phyloP scores from a whole-genome alignment of 192 early-diverging fungal genomes.

The Gryganskiella cystojenkinii region DNA sequence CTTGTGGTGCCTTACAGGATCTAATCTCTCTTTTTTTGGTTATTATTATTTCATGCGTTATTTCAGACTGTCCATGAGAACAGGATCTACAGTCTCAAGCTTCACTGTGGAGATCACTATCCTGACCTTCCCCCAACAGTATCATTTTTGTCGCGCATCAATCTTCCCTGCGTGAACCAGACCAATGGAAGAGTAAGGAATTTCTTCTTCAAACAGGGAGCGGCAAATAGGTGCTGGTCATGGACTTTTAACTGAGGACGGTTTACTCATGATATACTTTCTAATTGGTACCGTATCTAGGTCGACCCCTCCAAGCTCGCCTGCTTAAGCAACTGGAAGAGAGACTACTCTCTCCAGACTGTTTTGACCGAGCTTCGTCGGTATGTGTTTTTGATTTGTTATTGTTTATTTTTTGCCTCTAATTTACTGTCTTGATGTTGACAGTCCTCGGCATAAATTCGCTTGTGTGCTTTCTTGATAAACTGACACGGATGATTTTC shows the following conservation, averaged over 20 bases:
- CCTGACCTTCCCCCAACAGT: slow-evolving; percentile 85
- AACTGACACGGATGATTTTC: neutral
- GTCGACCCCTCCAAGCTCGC: slow-evolving; percentile 73
- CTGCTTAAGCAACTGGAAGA: slow-evolving; percentile 89
- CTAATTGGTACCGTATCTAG: slow-evolving; percentile 34
- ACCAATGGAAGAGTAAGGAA: slow-evolving; percentile 81
- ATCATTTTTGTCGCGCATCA: slow-evolving; percentile 84
- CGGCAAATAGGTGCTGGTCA: too few relatives aligned
- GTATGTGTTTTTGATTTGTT: slow-evolving; percentile 53
- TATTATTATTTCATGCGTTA: neutral
- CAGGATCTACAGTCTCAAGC: slow-evolving; percentile 90
- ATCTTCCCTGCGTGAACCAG: slow-evolving; percentile 88
- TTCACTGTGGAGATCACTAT: slow-evolving; percentile 88
- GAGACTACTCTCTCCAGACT: slow-evolving; percentile 79
- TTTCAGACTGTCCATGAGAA: slow-evolving; percentile 93
- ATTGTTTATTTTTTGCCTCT: neutral
- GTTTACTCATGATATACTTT: too few relatives aligned
- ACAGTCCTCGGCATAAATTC: too few relatives aligned
- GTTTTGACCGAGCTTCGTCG: slow-evolving; percentile 85
- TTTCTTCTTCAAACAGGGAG: too few relatives aligned
- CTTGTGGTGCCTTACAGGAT: too few relatives aligned
- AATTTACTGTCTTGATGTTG: too few relatives aligned
- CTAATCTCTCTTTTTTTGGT: slow-evolving; percentile 9
- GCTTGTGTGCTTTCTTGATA: too few relatives aligned
- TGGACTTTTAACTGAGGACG: too few relatives aligned